These are phyloP conservation scores for Neocatenulostroma microsporum DNA, from an alignment of 2,329 filamentous ascomycete genomes.

Conservation along the genomic window DNA sequence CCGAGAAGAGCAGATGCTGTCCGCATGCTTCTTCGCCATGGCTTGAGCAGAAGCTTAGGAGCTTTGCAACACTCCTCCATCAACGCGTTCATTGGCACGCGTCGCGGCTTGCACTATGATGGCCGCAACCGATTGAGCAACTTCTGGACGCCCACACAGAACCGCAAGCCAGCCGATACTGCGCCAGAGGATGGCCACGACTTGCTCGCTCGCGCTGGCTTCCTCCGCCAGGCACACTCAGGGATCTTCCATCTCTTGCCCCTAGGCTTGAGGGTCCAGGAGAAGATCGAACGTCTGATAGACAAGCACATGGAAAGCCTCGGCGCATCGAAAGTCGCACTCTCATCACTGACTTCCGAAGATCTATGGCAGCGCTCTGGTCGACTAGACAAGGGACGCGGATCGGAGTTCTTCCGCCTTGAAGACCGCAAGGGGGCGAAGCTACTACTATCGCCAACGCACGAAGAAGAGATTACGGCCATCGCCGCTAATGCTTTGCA, in stretches of 20 bases:
- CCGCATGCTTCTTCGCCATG: slow-evolving; percentile 11
- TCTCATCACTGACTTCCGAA: slow-evolving; percentile 81
- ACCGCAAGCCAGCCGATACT: slow-evolving; percentile 43
- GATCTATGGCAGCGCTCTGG: slow-evolving; percentile 75
- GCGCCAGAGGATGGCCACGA: slow-evolving; percentile 45
- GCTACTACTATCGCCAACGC: slow-evolving; percentile 80
- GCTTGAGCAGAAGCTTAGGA: slow-evolving; percentile 7
- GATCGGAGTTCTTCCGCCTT: slow-evolving; percentile 64
- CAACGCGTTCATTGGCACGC: background rate
- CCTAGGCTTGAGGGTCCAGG: slow-evolving; percentile 74
- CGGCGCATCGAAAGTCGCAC: slow-evolving; percentile 70
- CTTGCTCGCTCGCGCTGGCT: slow-evolving; percentile 39
- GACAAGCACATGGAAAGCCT: slow-evolving; percentile 75
- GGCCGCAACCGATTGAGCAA: slow-evolving; percentile 57
- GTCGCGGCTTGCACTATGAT: slow-evolving; percentile 40
- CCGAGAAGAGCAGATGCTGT: background rate
- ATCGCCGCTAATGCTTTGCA: slow-evolving; percentile 65
- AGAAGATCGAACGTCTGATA: slow-evolving; percentile 77
- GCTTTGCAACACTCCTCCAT: slow-evolving; percentile 1
- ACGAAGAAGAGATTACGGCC: slow-evolving; percentile 91
- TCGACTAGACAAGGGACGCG: slow-evolving; percentile 50
- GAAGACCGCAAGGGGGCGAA: slow-evolving; percentile 66
- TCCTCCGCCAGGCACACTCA: slow-evolving; percentile 61
- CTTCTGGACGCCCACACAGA: slow-evolving; percentile 65
- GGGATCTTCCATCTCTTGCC: slow-evolving; percentile 91